Evolutionary conservation across 2,329 filamentous ascomycete species (phyloP).

Genomic region (Microdochium trichocladiopsis): DNA sequence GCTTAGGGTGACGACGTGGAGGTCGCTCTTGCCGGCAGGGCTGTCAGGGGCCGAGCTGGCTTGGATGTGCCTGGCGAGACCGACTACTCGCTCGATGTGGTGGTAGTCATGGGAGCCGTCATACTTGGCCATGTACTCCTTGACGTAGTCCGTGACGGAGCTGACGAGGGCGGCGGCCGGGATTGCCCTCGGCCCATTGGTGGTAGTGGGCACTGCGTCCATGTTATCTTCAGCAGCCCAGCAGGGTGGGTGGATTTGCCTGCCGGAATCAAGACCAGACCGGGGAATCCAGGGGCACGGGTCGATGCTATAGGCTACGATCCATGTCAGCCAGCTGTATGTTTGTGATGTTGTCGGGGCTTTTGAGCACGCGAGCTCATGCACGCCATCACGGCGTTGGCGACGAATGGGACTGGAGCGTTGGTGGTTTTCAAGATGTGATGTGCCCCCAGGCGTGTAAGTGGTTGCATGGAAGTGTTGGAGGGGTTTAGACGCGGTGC

Average conservation of each 20-base stretch:
- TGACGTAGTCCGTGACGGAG: constrained; percentile 54
- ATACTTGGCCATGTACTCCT: constrained; percentile 67
- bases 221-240: no score
- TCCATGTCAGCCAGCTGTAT: background rate
- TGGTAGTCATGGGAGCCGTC: constrained; percentile 85
- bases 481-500: no score
- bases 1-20: constrained; percentile 55
- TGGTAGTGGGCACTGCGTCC: background rate
- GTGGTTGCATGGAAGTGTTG: background rate
- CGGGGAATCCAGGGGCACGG: background rate
- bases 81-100: constrained; percentile 74
- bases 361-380: background rate
- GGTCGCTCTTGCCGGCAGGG: constrained; percentile 28
- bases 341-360: constrained; percentile 10
- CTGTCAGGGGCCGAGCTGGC: constrained; percentile 20
- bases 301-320: background rate
- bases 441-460: background rate
- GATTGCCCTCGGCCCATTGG: constrained; percentile 4
- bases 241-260: no score
- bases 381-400: background rate
- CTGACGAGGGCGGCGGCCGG: constrained; percentile 39
- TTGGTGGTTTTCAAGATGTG: background rate
- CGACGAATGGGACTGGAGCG: background rate
- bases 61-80: constrained; percentile 63
- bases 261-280: no score